These are phyloP conservation scores for Hebeloma cylindrosporum DNA, from an alignment of 768 basidiomycete species.

Conservation along the genomic window DNA sequence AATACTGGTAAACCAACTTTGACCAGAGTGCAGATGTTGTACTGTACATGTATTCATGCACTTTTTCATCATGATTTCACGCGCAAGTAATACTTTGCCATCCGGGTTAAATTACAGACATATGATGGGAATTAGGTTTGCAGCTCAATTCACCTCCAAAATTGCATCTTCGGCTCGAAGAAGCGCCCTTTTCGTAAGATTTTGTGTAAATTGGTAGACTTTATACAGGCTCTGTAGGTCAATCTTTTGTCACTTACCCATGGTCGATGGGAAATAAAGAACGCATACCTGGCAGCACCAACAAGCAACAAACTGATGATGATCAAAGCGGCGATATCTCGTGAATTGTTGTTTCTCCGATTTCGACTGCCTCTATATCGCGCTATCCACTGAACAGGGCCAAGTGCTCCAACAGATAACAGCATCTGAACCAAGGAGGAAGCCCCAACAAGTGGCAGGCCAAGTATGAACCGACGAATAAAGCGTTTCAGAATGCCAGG, in stretches of 20 bases:
- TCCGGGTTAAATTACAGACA: too few relatives aligned
- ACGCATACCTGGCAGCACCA: slow-evolving; percentile 57
- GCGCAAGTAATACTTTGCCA: too few relatives aligned
- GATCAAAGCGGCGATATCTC: slow-evolving; percentile 66
- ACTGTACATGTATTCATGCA: slow-evolving; percentile 11
- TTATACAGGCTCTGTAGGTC: slow-evolving; percentile 61
- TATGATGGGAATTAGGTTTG: too few relatives aligned
- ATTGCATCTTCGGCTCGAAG: slow-evolving; percentile 79
- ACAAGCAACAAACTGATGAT: slow-evolving; percentile 59
- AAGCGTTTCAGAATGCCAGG: slow-evolving; percentile 56
- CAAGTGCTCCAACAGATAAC: slow-evolving; percentile 59
- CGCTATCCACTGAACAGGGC: slow-evolving; percentile 69
- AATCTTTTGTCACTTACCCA: slow-evolving; percentile 12
- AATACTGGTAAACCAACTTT: slow-evolving; percentile 74
- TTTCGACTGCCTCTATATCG: slow-evolving; percentile 58
- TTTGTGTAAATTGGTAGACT: slow-evolving; percentile 66
- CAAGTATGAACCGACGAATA: slow-evolving; percentile 70
- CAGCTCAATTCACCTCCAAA: slow-evolving; percentile 70
- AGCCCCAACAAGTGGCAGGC: slow-evolving; percentile 76
- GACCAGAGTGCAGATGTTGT: slow-evolving; percentile 19
- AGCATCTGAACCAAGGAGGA: slow-evolving; percentile 75
- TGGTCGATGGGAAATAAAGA: neutral
- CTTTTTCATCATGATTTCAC: slow-evolving; percentile 6
- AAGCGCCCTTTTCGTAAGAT: slow-evolving; percentile 56
- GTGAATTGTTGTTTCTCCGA: slow-evolving; percentile 54